Percentiles rank a stretch among this genome's conserved stretches.
These are phyloP conservation scores for Podaxis sp. DNA, from an alignment of 768 basidiomycete genomes.

Conservation along the genomic window DNA sequence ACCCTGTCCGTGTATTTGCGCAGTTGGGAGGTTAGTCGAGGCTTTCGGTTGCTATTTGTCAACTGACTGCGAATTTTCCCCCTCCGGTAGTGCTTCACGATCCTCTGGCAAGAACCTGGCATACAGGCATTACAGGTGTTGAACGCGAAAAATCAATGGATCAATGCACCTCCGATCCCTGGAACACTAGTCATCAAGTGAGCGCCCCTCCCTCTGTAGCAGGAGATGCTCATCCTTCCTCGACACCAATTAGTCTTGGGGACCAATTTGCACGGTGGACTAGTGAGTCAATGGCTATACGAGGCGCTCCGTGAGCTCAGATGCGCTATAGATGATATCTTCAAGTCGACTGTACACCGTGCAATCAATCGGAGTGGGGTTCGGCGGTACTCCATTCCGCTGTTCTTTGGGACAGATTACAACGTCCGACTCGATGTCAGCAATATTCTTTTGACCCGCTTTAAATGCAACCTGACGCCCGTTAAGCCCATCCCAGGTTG, in stretches of 20 bases:
- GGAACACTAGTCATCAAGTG: slow-evolving; percentile 91
- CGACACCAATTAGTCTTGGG: slow-evolving; percentile 51
- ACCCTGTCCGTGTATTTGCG: background rate
- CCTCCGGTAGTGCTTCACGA: slow-evolving; percentile 71
- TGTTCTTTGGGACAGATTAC: slow-evolving; percentile 91
- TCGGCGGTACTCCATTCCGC: slow-evolving; percentile 79
- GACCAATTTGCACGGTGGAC: slow-evolving; percentile 91
- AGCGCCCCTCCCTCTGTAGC: slow-evolving; percentile 18
- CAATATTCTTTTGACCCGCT: background rate
- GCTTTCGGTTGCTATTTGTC: background rate
- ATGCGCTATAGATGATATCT: slow-evolving; percentile 68
- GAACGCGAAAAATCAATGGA: slow-evolving; percentile 77
- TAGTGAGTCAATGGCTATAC: slow-evolving; percentile 45
- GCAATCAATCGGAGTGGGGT: slow-evolving; percentile 75
- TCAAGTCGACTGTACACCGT: slow-evolving; percentile 88
- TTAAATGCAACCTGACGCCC: background rate
- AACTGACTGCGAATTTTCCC: background rate
- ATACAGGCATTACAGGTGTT: slow-evolving; percentile 80
- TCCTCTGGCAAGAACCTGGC: slow-evolving; percentile 77
- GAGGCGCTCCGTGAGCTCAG: background rate
- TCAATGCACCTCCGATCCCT: slow-evolving; percentile 74
- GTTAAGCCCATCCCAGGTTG: slow-evolving; percentile 55
- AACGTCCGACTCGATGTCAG: slow-evolving; percentile 76
- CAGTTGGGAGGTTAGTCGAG: slow-evolving; percentile 42
- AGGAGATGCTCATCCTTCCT: background rate